A percentile compares a stretch with the other conserved stretches of the same genome.
Conservation (phyloP, 78 protist species). For the Dictyostelium discoideum region dicty_2.7 NC_007091.3:824001-824500, state of each 20-base stretch:
- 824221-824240: not conserved
- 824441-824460: not conserved
- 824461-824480: not conserved
- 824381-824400: not conserved
- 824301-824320: constrained; percentile 59
- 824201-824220: not conserved
- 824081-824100: not conserved
- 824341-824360: not conserved
- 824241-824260: not conserved
- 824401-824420: constrained; percentile 34
- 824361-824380: constrained; percentile 3
- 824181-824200: not conserved
- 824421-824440: constrained; percentile 55
- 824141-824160: constrained; percentile 9
- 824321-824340: constrained; percentile 41
- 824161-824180: not conserved
- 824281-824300: not conserved
- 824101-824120: not conserved
- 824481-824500: not conserved
- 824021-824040: not conserved
- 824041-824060: not conserved
- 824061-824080: not conserved
- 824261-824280: not conserved
- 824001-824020: not conserved
- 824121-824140: constrained; percentile 3